Evolutionary conservation across 352 stramenopile species (phyloP).

Genomic region (Globisporangium echinulatum): DNA sequence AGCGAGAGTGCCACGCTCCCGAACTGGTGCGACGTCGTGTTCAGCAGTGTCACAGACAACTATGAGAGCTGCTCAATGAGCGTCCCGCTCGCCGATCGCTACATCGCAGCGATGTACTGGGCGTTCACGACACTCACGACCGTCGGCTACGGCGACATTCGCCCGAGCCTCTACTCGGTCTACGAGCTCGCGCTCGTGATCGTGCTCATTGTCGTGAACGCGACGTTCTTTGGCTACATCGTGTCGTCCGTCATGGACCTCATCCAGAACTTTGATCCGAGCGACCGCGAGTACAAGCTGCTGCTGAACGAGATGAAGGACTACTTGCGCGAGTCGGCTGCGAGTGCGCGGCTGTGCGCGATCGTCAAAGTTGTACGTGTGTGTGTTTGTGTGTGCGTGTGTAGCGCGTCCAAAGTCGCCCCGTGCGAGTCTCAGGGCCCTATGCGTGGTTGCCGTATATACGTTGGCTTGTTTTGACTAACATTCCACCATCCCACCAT

Average conservation of each 20-base stretch:
- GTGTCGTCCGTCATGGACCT: constrained; percentile 76
- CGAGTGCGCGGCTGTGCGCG: constrained; percentile 43
- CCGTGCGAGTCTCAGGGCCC: too few relatives aligned
- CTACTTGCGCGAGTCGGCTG: constrained; percentile 62
- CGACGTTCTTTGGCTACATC: constrained; percentile 79
- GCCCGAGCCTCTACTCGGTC: constrained; percentile 61
- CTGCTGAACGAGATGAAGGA: constrained; percentile 86
- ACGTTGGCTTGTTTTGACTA: too few relatives aligned
- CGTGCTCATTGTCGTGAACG: constrained; percentile 74
- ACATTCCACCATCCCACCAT: not conserved
- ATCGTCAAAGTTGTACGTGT: constrained; percentile 60
- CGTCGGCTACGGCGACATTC: constrained; percentile 81
- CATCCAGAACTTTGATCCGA: constrained; percentile 74
- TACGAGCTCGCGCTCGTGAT: constrained; percentile 70
- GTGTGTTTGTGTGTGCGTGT: constrained; percentile 1
- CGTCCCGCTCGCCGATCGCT: constrained; percentile 45
- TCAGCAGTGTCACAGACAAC: constrained; percentile 10
- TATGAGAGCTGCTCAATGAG: constrained; percentile 28
- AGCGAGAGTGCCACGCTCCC: constrained; percentile 37
- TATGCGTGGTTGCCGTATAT: too few relatives aligned
- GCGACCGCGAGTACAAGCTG: constrained; percentile 64
- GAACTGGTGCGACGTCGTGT: constrained; percentile 57
- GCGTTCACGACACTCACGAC: constrained; percentile 89
- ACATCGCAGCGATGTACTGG: constrained; percentile 84
- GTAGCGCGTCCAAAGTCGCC: too few relatives aligned